Percentiles rank a stretch among this genome's conserved stretches.
Evolutionary conservation across 176 grass and related monocot species (phyloP).

Genomic region (Raddia distichophylla): DNA sequence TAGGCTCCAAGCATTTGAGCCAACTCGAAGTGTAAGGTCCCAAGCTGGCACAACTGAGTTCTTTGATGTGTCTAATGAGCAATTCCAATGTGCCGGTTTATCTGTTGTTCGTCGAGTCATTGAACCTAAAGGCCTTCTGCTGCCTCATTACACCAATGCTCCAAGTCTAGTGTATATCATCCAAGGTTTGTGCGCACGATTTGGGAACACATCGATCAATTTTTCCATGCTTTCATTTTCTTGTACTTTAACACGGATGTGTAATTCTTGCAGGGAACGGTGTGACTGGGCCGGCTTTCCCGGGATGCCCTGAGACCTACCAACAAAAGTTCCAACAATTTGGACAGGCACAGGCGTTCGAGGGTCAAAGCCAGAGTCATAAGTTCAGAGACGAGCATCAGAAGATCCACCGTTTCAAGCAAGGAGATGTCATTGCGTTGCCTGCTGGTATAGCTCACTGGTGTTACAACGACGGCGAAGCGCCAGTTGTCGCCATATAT

Average conservation of each 20-base stretch:
- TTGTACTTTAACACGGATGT: neutral
- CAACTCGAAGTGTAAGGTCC: neutral
- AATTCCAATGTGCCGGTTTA: slow-evolving; percentile 30
- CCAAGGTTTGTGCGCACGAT: slow-evolving; percentile 21
- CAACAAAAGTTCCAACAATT: slow-evolving; percentile 44
- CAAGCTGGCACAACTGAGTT: slow-evolving; percentile 31
- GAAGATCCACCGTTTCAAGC: slow-evolving; percentile 39
- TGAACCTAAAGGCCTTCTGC: slow-evolving; percentile 42
- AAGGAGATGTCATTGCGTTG: slow-evolving; percentile 51
- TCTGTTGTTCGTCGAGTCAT: neutral
- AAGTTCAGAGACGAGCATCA: slow-evolving; percentile 47
- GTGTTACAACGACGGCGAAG: slow-evolving; percentile 30
- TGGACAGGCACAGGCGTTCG: neutral
- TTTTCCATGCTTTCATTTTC: neutral
- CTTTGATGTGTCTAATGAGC: slow-evolving; percentile 17
- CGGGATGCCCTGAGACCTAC: slow-evolving; percentile 48
- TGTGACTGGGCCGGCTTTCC: slow-evolving; percentile 24
- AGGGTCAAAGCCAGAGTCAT: slow-evolving; percentile 36
- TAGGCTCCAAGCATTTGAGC: slow-evolving; percentile 28
- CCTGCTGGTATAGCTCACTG: slow-evolving; percentile 39
- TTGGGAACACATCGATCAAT: neutral
- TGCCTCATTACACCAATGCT: slow-evolving; percentile 40
- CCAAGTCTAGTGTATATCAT: slow-evolving; percentile 36
- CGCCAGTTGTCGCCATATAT: slow-evolving; percentile 2
- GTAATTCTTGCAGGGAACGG: slow-evolving; percentile 34